Evolutionary conservation across 768 basidiomycete species (phyloP).

Genomic region (Pleurotus tuoliensis): DNA sequence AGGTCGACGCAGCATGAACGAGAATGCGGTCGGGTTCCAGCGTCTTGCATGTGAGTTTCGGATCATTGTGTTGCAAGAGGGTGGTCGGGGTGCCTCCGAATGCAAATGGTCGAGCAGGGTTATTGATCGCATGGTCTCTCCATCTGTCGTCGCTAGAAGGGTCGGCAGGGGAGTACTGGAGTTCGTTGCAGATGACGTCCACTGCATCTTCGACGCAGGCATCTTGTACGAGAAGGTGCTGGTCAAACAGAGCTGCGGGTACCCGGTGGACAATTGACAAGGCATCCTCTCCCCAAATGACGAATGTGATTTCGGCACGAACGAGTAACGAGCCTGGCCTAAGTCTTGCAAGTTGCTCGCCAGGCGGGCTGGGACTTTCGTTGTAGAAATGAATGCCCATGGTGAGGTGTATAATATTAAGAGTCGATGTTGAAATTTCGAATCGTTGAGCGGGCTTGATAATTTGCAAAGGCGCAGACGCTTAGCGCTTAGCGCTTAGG

Average conservation of each 20-base stretch:
- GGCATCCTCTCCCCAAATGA: conserved; percentile 19
- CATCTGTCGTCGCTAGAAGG: neutral
- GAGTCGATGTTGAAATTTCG: no score
- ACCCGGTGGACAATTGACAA: conserved; percentile 17
- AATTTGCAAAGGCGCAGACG: no score
- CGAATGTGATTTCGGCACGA: neutral
- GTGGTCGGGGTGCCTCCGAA: neutral
- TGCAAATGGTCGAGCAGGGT: conserved; percentile 1
- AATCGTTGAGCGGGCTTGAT: no score
- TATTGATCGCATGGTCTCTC: neutral
- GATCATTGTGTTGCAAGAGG: neutral
- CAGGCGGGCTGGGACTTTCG: neutral
- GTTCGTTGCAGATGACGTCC: neutral
- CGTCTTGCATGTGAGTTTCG: neutral
- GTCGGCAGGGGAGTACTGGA: neutral
- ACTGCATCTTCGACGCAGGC: conserved; percentile 7
- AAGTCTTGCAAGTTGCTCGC: neutral
- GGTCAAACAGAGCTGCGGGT: conserved; percentile 14
- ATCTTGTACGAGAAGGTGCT: conserved; percentile 16
- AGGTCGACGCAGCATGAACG: conserved; percentile 13
- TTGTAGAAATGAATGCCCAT: conserved; percentile 7
- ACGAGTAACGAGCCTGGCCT: neutral
- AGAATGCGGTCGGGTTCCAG: conserved; percentile 9
- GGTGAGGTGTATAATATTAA: neutral
- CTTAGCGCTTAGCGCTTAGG: no score